Evolutionary conservation across 352 stramenopile genomes (phyloP).

Genomic region (Pythium scleroteichum): DNA sequence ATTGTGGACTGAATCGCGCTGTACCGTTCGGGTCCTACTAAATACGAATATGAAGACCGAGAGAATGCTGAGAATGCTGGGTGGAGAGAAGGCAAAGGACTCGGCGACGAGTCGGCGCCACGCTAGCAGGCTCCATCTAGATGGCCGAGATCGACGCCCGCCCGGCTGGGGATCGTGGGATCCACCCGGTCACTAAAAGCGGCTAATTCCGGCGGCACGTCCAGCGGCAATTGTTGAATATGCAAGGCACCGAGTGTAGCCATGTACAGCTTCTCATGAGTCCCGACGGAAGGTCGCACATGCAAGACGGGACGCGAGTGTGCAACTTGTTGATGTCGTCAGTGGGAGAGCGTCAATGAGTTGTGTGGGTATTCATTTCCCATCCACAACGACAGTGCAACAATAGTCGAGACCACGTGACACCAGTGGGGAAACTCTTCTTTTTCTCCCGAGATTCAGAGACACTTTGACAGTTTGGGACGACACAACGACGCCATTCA

Average conservation of each 20-base stretch:
- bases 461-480: background rate
- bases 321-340: background rate
- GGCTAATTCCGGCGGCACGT: background rate
- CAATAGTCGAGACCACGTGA: too few species aligned
- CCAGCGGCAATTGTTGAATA: constrained; percentile 8
- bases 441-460: background rate
- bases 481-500: too few species aligned
- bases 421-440: too few species aligned
- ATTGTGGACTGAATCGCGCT: constrained; percentile 15
- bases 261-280: background rate
- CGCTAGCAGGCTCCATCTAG: too few species aligned
- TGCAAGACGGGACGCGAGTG: background rate
- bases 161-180: background rate
- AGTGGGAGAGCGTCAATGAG: background rate
- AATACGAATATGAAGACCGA: constrained; percentile 4
- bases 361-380: too few species aligned
- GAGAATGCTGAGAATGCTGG: too few species aligned
- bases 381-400: too few species aligned
- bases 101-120: too few species aligned
- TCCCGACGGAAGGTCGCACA: background rate
- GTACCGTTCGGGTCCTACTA: background rate
- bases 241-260: background rate
- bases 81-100: too few species aligned
- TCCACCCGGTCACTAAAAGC: too few species aligned
- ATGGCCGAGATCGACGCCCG: background rate